These are phyloP conservation scores for Calcarisporium arbuscula DNA, from an alignment of 2,329 filamentous ascomycete species.

Conservation along the genomic window DNA sequence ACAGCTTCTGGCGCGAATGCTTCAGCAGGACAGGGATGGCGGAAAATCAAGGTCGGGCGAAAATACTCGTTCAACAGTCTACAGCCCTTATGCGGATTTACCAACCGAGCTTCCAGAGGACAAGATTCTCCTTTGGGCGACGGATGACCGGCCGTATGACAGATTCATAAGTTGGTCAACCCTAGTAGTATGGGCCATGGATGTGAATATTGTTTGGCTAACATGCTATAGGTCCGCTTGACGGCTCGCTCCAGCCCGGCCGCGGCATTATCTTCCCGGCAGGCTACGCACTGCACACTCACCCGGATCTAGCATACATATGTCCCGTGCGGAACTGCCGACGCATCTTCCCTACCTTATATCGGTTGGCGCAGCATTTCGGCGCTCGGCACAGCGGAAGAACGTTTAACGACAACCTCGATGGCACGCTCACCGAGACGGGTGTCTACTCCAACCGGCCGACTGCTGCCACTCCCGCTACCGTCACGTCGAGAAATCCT, in stretches of 20 bases:
- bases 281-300: constrained; percentile 20
- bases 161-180: too few species aligned
- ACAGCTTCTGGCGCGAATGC: too few species aligned
- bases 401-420: constrained; percentile 33
- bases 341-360: constrained; percentile 16
- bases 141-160: too few species aligned
- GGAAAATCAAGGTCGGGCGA: too few species aligned
- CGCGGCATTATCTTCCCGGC: constrained; percentile 26
- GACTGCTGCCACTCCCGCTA: constrained; percentile 19
- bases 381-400: constrained; percentile 15
- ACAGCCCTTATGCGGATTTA: too few species aligned
- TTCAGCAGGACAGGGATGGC: too few species aligned
- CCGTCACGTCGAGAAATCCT: constrained; percentile 21
- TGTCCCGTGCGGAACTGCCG: constrained; percentile 33
- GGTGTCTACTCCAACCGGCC: constrained; percentile 13
- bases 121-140: too few species aligned
- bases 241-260: constrained; percentile 5
- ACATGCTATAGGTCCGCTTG: constrained; percentile 1
- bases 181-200: too few species aligned
- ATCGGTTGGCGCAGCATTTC: constrained; percentile 20
- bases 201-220: background rate
- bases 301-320: constrained; percentile 19
- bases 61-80: too few species aligned
- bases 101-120: too few species aligned
- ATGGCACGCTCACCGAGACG: constrained; percentile 30